Percentiles rank a stretch among this genome's conserved stretches.
These are phyloP conservation scores for Chlorella sorokiniana DNA, from an alignment of 139 green algal species.

Conservation along the genomic window DNA sequence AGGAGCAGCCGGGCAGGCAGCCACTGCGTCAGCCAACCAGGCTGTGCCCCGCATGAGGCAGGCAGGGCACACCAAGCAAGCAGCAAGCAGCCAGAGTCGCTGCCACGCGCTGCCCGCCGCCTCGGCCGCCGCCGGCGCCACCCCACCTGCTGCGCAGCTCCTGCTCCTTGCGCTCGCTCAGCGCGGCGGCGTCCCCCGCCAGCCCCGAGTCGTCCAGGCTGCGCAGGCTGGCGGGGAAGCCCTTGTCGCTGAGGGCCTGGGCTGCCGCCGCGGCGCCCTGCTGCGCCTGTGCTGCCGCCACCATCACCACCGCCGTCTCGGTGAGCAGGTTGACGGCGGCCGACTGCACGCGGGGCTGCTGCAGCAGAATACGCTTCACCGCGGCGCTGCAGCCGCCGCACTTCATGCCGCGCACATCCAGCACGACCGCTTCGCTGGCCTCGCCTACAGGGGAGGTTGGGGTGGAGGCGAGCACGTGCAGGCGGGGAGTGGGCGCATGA, in stretches of 20 bases:
- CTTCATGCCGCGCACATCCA: constrained; percentile 76
- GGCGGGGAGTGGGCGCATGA: neutral
- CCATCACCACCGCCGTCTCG: constrained; percentile 65
- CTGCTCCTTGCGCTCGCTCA: constrained; percentile 43
- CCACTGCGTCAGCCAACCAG: too few relatives aligned
- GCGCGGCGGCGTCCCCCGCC: constrained; percentile 41
- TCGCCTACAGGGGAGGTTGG: neutral
- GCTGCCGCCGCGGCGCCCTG: constrained; percentile 1
- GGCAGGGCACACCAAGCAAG: too few relatives aligned
- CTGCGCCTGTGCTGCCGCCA: constrained; percentile 4
- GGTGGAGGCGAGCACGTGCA: neutral
- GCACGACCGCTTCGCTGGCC: constrained; percentile 42
- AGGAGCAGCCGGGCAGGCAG: neutral
- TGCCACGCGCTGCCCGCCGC: neutral
- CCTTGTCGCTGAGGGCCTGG: constrained; percentile 64
- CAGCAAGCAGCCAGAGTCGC: neutral
- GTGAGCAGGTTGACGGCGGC: constrained; percentile 80
- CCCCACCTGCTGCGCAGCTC: constrained; percentile 58
- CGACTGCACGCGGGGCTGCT: constrained; percentile 45
- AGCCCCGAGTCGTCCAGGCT: constrained; percentile 36
- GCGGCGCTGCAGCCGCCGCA: constrained; percentile 75
- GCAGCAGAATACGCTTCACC: constrained; percentile 69
- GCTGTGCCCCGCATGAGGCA: neutral
- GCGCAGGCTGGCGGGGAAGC: constrained; percentile 71
- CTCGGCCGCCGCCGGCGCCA: neutral